Base-by-base conservation (phyloP, 257 asterid genomes). In the Osmanthus fragrans region DNA sequence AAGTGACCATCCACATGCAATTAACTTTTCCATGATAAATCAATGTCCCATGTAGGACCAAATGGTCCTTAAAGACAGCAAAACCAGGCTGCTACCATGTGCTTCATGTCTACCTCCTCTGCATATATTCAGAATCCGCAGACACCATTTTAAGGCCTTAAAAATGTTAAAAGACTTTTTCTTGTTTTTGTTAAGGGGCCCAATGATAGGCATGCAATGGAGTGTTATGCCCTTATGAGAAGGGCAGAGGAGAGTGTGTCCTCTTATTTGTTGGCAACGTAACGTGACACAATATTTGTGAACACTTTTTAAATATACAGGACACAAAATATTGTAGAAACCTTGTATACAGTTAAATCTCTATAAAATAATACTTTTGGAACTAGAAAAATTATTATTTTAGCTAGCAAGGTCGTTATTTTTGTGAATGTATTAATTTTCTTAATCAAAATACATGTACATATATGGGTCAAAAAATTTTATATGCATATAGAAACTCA, bases 131-230 rank as follows among this genome's bases (percentile, higher is more conserved):
- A 11, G 33, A 60, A 60, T 18, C 33, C 33, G 9, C 68, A 9
- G 68, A 23, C 68, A 10, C 68, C 8, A 25, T 23, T 60, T 33
- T 10, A 60, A 18, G 82, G 71, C 36, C 37, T 39, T 27, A 4
- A 27, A 79, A 51, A 37, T 77, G 76, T 32, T 21, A 73, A 36
- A 42, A 1, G 30, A 25, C 27, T 23, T n/a, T 54, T 33, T 65
- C 47, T 78, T 60, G 25, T 60, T 73, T 56, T 18, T 7, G 85
- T n/a, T 37, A 21, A 25, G 69, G 42, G 78, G 77, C 69, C 82
- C 69, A 47, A 23, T 32, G 32, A 21, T 11, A 19, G 68, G 68
- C 16, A 60, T 21, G 33, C 34, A 23, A 25, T 60, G 68, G 68
- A 54, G 39, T 33, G 70, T 64, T 19, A 15, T 63, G 63, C 60